phyloP scores from a whole-genome alignment of 768 basidiomycete genomes.

The Boletus subcaerulescens region DNA sequence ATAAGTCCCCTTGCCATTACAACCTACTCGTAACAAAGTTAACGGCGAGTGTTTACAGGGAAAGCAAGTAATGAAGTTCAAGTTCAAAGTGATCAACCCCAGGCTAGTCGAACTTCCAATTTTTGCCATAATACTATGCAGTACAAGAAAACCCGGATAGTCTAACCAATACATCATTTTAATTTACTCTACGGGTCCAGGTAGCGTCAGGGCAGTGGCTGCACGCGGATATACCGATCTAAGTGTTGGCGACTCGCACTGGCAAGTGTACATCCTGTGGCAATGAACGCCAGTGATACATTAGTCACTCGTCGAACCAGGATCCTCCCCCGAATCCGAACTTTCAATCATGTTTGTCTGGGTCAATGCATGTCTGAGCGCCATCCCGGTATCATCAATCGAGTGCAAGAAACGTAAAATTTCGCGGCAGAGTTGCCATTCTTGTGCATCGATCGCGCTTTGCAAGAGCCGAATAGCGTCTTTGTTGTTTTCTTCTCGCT shows the following conservation, averaged over 20 bases:
- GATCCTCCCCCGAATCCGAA: neutral
- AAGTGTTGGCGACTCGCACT: too few species aligned
- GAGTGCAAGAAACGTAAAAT: constrained; percentile 89
- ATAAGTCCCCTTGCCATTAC: constrained; percentile 16
- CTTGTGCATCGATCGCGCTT: constrained; percentile 70
- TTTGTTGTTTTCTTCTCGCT: constrained; percentile 69
- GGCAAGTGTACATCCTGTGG: neutral
- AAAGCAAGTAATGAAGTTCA: too few species aligned
- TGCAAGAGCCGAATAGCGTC: constrained; percentile 82
- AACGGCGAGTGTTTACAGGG: too few species aligned
- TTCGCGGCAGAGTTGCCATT: constrained; percentile 91
- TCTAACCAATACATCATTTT: too few species aligned
- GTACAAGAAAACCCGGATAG: too few species aligned
- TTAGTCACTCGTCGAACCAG: neutral
- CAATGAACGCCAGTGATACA: neutral
- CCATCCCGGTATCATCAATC: constrained; percentile 81
- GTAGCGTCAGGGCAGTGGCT: too few species aligned
- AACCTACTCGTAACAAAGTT: neutral
- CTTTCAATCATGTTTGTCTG: constrained; percentile 42
- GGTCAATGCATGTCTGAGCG: constrained; percentile 58
- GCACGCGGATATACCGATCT: too few species aligned
- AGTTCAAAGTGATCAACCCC: too few species aligned
- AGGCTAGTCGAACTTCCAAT: too few species aligned
- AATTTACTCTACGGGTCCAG: too few species aligned
- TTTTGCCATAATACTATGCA: too few species aligned